A percentile compares a stretch with the other conserved stretches of the same genome.
Conservation (phyloP, 768 basidiomycete genomes). For the Suillus occidentalis region DNA sequence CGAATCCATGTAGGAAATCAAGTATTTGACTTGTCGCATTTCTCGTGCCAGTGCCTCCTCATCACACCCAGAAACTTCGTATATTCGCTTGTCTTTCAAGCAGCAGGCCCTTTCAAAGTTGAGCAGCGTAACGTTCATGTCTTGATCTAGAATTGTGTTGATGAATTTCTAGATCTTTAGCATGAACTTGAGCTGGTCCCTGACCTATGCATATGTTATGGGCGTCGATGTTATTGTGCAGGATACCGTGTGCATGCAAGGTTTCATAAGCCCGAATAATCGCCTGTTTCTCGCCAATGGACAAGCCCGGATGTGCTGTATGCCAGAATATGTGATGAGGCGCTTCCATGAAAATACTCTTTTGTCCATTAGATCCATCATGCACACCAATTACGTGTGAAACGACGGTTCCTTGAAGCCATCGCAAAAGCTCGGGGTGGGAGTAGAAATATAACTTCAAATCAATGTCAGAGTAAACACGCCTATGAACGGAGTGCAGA, state of each 20-base stretch:
- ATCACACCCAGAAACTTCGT: slow-evolving; percentile 10
- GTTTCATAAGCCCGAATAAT: slow-evolving; percentile 19
- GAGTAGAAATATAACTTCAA: slow-evolving; percentile 19
- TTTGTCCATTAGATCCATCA: slow-evolving; percentile 10
- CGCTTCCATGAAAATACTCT: slow-evolving; percentile 18
- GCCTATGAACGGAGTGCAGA: neutral
- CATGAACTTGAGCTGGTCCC: neutral
- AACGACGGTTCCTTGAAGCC: slow-evolving; percentile 23
- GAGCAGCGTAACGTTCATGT: neutral
- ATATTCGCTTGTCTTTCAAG: slow-evolving; percentile 1
- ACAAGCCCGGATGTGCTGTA: slow-evolving; percentile 14
- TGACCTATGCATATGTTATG: slow-evolving; percentile 24
- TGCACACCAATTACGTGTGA: slow-evolving; percentile 17
- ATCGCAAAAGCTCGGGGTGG: slow-evolving; percentile 17
- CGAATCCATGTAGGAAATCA: slow-evolving; percentile 19
- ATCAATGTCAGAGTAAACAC: neutral
- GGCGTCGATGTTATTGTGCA: slow-evolving; percentile 19
- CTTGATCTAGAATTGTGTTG: neutral
- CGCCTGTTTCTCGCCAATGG: slow-evolving; percentile 11
- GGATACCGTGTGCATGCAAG: slow-evolving; percentile 22
- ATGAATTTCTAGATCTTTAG: neutral
- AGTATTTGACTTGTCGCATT: slow-evolving; percentile 24
- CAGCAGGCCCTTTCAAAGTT: slow-evolving; percentile 16
- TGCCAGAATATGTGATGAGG: slow-evolving; percentile 22
- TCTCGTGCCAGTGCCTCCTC: slow-evolving; percentile 13